These are phyloP conservation scores for Amanita fuliginea DNA, from an alignment of 768 basidiomycete genomes.

Conservation along the genomic window DNA sequence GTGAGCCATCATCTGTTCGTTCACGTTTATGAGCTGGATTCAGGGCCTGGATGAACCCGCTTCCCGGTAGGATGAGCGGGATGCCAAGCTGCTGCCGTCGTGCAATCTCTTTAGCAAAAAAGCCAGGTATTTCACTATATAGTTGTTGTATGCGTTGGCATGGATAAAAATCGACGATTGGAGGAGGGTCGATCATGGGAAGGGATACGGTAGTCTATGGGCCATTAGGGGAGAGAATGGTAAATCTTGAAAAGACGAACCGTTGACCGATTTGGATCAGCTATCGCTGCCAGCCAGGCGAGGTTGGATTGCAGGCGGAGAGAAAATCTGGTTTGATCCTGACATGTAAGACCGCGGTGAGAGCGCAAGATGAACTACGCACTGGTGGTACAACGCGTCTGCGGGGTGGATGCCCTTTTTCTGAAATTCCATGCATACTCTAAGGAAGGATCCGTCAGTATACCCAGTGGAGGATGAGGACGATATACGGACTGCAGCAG, in stretches of 20 bases:
- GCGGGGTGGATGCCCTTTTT: slow-evolving; percentile 30
- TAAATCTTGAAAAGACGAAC: slow-evolving; percentile 22
- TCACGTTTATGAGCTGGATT: slow-evolving; percentile 38
- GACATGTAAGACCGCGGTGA: slow-evolving; percentile 1
- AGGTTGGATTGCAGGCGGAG: slow-evolving; percentile 60
- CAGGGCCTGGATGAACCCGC: slow-evolving; percentile 8
- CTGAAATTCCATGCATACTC: slow-evolving; percentile 55
- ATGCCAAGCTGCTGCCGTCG: slow-evolving; percentile 27
- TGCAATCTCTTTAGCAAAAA: slow-evolving; percentile 55
- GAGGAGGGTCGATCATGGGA: slow-evolving; percentile 47
- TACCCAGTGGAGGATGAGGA: neutral
- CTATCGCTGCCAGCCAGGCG: slow-evolving; percentile 58
- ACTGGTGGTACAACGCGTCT: slow-evolving; percentile 51
- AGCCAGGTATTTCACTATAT: slow-evolving; percentile 45
- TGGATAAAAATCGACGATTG: slow-evolving; percentile 37
- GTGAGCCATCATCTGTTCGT: slow-evolving; percentile 36
- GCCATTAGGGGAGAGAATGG: slow-evolving; percentile 3
- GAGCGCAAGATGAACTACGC: slow-evolving; percentile 16
- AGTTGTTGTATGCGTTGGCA: slow-evolving; percentile 55
- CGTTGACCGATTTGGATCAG: slow-evolving; percentile 39
- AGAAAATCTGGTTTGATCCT: slow-evolving; percentile 35
- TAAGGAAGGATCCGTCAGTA: slow-evolving; percentile 16
- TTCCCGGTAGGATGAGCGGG: slow-evolving; percentile 7
- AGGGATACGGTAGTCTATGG: slow-evolving; percentile 27
- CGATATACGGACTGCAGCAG: slow-evolving; percentile 46